phyloP scores from a whole-genome alignment of 352 stramenopile genomes.

The Elongisporangium prolatum region DNA sequence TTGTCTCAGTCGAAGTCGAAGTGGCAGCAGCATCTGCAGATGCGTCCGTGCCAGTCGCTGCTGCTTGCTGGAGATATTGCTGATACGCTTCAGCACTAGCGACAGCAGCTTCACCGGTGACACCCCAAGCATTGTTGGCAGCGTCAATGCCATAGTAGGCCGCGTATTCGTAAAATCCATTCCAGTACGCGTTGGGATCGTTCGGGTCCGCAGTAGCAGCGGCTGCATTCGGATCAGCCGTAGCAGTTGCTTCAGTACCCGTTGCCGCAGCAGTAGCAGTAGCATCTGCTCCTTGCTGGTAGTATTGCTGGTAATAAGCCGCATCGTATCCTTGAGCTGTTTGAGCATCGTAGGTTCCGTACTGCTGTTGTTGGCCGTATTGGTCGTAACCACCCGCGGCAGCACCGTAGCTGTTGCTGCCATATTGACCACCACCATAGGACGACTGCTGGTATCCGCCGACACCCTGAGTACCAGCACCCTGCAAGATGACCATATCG shows the following conservation, averaged over 20 bases:
- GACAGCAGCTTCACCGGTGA: slow-evolving; percentile 67
- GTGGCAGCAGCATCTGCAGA: slow-evolving; percentile 11
- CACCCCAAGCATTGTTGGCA: slow-evolving; percentile 79
- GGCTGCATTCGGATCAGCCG: slow-evolving; percentile 10
- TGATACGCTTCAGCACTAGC: slow-evolving; percentile 67
- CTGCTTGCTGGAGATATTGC: slow-evolving; percentile 65
- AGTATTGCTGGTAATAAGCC: slow-evolving; percentile 82
- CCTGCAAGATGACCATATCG: slow-evolving; percentile 75
- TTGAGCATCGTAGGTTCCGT: slow-evolving; percentile 32
- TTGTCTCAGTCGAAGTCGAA: slow-evolving; percentile 6
- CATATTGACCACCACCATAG: slow-evolving; percentile 23
- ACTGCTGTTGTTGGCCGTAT: slow-evolving; percentile 29
- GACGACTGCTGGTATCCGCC: slow-evolving; percentile 14
- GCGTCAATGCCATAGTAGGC: slow-evolving; percentile 86
- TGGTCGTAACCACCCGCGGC: slow-evolving; percentile 35
- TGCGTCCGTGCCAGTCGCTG: slow-evolving; percentile 12
- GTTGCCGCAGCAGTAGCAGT: slow-evolving; percentile 3
- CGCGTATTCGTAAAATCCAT: slow-evolving; percentile 87
- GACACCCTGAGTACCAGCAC: slow-evolving; percentile 40
- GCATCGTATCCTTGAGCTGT: slow-evolving; percentile 47
- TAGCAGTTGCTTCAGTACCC: slow-evolving; percentile 12
- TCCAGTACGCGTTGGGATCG: slow-evolving; percentile 87
- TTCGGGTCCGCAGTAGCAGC: slow-evolving; percentile 62
- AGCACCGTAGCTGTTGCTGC: slow-evolving; percentile 23
- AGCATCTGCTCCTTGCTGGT: slow-evolving; percentile 32